These are phyloP conservation scores for Hura crepitans DNA, from an alignment of 441 rosid species.

Conservation along the genomic window DNA sequence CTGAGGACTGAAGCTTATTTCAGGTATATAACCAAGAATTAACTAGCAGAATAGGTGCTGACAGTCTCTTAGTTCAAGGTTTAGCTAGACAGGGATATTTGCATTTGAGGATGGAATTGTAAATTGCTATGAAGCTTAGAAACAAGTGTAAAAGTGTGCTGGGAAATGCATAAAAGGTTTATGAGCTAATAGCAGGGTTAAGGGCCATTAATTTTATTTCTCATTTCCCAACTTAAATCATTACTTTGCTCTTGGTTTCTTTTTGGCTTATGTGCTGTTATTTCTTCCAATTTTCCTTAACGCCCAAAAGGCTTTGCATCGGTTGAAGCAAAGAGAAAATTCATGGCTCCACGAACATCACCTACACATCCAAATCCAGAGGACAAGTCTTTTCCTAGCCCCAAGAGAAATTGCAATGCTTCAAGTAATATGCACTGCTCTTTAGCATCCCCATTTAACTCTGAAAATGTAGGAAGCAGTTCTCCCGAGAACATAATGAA, in stretches of 20 bases:
- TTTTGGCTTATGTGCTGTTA: constrained; percentile 12
- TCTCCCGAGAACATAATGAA: constrained; percentile 34
- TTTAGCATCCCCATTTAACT: constrained; percentile 21
- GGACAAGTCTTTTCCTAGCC: constrained; percentile 35
- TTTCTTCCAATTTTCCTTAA: constrained; percentile 40
- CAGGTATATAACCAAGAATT: background rate
- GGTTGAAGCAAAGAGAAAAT: constrained; percentile 76
- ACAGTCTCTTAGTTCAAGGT: background rate
- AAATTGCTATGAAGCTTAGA: background rate
- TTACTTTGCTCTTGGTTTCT: background rate
- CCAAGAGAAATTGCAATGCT: constrained; percentile 27
- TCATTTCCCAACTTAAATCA: background rate
- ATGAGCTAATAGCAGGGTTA: background rate
- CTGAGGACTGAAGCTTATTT: background rate
- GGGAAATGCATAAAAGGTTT: background rate
- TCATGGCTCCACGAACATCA: constrained; percentile 64
- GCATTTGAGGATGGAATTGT: background rate
- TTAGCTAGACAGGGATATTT: background rate
- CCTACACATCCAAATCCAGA: constrained; percentile 40
- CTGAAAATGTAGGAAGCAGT: constrained; percentile 25
- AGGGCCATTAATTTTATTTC: background rate
- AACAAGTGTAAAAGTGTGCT: background rate
- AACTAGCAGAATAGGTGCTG: background rate
- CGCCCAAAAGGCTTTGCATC: constrained; percentile 70
- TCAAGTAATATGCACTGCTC: constrained; percentile 31